Evolutionary conservation across 1,284 basidiomycete species (phyloP).

Genomic region (Apiotrichum akiyoshidainum): DNA sequence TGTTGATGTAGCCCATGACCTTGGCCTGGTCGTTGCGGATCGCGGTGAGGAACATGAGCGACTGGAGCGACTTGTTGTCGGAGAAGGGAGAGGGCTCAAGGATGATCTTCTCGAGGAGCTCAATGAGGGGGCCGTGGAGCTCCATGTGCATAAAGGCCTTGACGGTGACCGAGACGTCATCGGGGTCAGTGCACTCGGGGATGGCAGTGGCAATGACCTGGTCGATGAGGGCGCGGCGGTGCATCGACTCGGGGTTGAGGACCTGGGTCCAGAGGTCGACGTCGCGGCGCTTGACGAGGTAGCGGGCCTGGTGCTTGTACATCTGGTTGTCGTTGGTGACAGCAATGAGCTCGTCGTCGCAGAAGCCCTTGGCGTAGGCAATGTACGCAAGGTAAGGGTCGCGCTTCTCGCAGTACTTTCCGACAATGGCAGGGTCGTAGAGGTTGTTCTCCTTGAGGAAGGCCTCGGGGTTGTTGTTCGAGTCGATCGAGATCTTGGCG

Average conservation of each 20-base stretch:
- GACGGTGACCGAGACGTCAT: slow-evolving; percentile 97
- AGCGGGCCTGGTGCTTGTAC: slow-evolving; percentile 99
- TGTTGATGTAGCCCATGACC: slow-evolving; percentile 97
- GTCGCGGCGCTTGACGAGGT: slow-evolving; percentile 93
- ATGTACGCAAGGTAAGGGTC: slow-evolving; percentile 99
- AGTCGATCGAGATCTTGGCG: slow-evolving; percentile 98
- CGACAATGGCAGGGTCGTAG: slow-evolving; percentile 93
- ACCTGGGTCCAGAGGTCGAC: slow-evolving; percentile 97
- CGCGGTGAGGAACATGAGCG: slow-evolving; percentile 89
- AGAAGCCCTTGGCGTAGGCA: slow-evolving; percentile 98
- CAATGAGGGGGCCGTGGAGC: slow-evolving; percentile 94
- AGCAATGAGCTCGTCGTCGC: slow-evolving; percentile 93
- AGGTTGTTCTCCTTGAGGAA: slow-evolving; percentile 97
- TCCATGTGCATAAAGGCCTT: slow-evolving; percentile 98
- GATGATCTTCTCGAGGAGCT: slow-evolving; percentile 97
- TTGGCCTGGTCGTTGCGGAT: slow-evolving; percentile 98
- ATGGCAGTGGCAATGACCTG: slow-evolving; percentile 93
- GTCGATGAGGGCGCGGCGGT: slow-evolving; percentile 91
- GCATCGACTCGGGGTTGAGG: slow-evolving; percentile 80
- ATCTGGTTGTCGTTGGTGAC: slow-evolving; percentile 99
- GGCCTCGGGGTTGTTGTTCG: slow-evolving; percentile 94
- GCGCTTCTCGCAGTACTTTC: slow-evolving; percentile 98
- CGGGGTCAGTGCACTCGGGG: slow-evolving; percentile 95
- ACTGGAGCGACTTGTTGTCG: slow-evolving; percentile 94
- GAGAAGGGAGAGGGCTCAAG: slow-evolving; percentile 96